phyloP scores from a whole-genome alignment of 176 grass and related monocot species.

The Oryza glaberrima region DNA sequence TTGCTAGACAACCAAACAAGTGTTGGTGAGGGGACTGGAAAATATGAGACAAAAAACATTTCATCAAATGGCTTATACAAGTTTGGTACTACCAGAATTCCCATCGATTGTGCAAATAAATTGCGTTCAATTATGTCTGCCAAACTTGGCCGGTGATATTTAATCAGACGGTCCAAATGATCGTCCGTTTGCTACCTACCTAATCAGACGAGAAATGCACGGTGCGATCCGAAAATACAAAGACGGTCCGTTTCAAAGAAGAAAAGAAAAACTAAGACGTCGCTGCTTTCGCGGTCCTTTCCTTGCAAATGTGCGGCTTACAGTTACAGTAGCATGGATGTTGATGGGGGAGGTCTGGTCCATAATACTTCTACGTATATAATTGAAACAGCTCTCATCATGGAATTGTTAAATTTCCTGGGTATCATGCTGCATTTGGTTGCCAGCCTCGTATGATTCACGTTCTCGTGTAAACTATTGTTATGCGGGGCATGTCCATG shows the following conservation, averaged over 20 bases:
- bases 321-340: not conserved
- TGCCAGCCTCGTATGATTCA: conserved; percentile 32
- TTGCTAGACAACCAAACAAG: conserved; percentile 5
- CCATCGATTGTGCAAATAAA: not conserved
- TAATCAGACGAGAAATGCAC: conserved; percentile 21
- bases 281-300: conserved; percentile 19
- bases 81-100: not conserved
- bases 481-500: not conserved
- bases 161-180: conserved; percentile 11
- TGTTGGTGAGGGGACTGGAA: not conserved
- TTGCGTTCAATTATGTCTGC: not conserved
- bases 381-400: not conserved
- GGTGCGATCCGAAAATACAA: not conserved
- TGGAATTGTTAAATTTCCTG: conserved; percentile 10
- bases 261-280: not conserved
- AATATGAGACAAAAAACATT: not conserved
- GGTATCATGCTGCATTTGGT: not conserved
- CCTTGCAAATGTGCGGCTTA: conserved; percentile 3
- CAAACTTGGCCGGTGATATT: not conserved
- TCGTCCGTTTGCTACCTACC: not conserved
- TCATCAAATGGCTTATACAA: conserved; percentile 16
- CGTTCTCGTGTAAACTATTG: conserved; percentile 20
- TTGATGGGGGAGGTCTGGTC: conserved; percentile 13
- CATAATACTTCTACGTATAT: not conserved
- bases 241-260: not conserved